These are phyloP conservation scores for Lumnitzera racemosa DNA, from an alignment of 345 rosid species.

Conservation along the genomic window DNA sequence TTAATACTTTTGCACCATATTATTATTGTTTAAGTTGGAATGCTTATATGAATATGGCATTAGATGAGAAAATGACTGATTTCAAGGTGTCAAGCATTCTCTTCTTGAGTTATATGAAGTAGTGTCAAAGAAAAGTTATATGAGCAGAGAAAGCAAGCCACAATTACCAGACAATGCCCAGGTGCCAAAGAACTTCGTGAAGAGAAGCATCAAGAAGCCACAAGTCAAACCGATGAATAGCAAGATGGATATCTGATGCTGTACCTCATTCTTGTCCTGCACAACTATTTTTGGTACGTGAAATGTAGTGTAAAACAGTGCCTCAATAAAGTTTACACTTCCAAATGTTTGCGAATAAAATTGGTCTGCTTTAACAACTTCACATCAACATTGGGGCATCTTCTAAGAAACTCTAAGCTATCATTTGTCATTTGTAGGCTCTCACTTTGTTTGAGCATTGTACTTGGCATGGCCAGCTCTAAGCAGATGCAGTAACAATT, in stretches of 20 bases:
- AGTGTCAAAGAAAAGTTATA: background rate
- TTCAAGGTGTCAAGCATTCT: background rate
- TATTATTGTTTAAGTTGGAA: too few relatives aligned
- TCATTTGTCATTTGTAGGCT: too few relatives aligned
- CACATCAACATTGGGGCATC: too few relatives aligned
- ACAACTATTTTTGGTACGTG: background rate
- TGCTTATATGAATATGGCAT: background rate
- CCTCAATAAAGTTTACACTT: background rate
- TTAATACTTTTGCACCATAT: background rate
- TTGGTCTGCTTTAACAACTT: too few relatives aligned
- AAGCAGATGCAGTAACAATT: too few relatives aligned
- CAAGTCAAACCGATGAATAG: conserved; percentile 68
- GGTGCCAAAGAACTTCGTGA: conserved; percentile 63
- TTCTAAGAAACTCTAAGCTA: too few relatives aligned
- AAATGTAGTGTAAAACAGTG: background rate
- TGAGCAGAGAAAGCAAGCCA: conserved; percentile 2
- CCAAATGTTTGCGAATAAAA: too few relatives aligned
- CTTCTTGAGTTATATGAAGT: background rate
- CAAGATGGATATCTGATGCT: conserved; percentile 80
- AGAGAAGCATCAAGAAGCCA: conserved; percentile 61
- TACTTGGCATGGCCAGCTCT: too few relatives aligned
- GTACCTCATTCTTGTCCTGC: conserved; percentile 80
- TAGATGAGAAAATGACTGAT: background rate
- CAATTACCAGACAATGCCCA: conserved; percentile 64
- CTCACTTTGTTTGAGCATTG: too few relatives aligned